These are phyloP conservation scores for Cryptococcus wingfieldii DNA, from an alignment of 1,284 basidiomycete genomes.

Conservation along the genomic window DNA sequence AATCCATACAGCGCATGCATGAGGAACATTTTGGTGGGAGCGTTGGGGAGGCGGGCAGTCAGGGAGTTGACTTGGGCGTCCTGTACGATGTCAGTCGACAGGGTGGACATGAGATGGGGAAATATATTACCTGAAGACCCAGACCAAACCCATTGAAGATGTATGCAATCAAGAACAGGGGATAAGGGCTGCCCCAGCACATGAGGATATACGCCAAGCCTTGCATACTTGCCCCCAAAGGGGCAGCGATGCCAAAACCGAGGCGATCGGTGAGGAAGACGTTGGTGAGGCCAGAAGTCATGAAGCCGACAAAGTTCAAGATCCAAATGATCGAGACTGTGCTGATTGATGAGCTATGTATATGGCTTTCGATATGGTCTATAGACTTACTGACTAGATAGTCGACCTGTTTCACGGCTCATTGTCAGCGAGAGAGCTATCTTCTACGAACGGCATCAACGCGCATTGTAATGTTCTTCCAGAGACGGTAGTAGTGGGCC, in stretches of 20 bases:
- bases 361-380: background rate
- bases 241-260: constrained; percentile 57
- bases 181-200: constrained; percentile 62
- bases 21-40: constrained; percentile 58
- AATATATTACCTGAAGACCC: constrained; percentile 52
- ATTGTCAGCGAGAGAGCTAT: background rate
- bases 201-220: constrained; percentile 56
- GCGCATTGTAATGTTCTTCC: constrained; percentile 53
- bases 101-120: background rate
- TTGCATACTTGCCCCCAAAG: constrained; percentile 39
- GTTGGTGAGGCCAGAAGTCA: constrained; percentile 53
- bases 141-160: constrained; percentile 61
- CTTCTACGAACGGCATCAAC: background rate
- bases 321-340: constrained; percentile 59
- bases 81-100: constrained; percentile 3
- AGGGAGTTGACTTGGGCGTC: constrained; percentile 45
- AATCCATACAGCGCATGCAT: constrained; percentile 61
- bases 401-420: constrained; percentile 21
- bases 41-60: constrained; percentile 32
- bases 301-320: constrained; percentile 56
- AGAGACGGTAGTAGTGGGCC: constrained; percentile 60
- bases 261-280: constrained; percentile 55
- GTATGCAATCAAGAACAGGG: constrained; percentile 61
- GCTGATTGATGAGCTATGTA: constrained; percentile 38
- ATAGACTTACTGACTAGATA: constrained; percentile 34